These are phyloP conservation scores for Termitomyces sp. DNA, from an alignment of 768 basidiomycete genomes.

Conservation along the genomic window DNA sequence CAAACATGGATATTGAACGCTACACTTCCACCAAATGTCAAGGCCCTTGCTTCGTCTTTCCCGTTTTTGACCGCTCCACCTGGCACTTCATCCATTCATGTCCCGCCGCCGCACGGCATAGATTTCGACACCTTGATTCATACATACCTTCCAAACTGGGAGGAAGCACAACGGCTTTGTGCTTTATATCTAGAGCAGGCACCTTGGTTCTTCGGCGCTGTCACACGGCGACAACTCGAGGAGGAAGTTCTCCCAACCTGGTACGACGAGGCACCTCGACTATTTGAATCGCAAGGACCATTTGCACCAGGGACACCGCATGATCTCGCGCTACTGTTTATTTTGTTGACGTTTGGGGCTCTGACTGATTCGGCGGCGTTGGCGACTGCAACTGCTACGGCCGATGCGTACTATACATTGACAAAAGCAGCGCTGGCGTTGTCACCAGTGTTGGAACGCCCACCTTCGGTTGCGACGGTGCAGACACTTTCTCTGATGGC, in stretches of 20 bases:
- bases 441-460: constrained; percentile 63
- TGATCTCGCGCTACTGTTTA: constrained; percentile 57
- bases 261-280: constrained; percentile 46
- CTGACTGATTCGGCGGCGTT: constrained; percentile 50
- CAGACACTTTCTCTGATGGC: constrained; percentile 63
- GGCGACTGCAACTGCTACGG: constrained; percentile 42
- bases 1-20: neutral
- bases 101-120: constrained; percentile 18
- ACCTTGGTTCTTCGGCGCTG: constrained; percentile 75
- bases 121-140: constrained; percentile 41
- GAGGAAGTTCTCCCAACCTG: constrained; percentile 62
- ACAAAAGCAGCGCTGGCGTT: constrained; percentile 60
- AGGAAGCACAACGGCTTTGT: constrained; percentile 50
- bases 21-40: constrained; percentile 19
- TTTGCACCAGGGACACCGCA: constrained; percentile 27
- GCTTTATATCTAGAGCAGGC: constrained; percentile 74
- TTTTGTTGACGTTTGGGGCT: constrained; percentile 59
- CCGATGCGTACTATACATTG: constrained; percentile 51
- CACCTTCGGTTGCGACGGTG: constrained; percentile 66
- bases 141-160: constrained; percentile 51
- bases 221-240: constrained; percentile 55
- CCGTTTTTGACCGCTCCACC: constrained; percentile 26
- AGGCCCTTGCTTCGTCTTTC: constrained; percentile 31
- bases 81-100: constrained; percentile 20
- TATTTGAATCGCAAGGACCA: constrained; percentile 6